Evolutionary conservation across 495 filamentous ascomycete species (phyloP).

Genomic region (Talaromyces wortmannii): DNA sequence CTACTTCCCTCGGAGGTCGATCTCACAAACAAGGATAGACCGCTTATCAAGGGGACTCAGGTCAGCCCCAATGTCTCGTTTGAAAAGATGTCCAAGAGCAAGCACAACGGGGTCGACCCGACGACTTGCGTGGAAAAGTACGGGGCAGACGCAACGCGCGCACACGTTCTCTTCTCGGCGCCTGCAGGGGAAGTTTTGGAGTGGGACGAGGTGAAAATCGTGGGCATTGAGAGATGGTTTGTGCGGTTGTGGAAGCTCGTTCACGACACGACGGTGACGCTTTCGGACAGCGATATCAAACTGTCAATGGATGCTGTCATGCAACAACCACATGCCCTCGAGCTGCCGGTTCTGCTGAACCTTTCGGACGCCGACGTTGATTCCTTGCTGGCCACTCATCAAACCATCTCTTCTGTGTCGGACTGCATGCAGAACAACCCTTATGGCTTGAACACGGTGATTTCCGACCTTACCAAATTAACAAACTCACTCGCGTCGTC

Average conservation of each 20-base stretch:
- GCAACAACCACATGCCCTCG: constrained; percentile 13
- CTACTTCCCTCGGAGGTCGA: constrained; percentile 74
- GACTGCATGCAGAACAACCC: constrained; percentile 57
- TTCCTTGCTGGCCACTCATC: constrained; percentile 57
- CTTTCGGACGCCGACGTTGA: constrained; percentile 44
- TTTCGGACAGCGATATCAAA: background rate
- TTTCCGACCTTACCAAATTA: constrained; percentile 74
- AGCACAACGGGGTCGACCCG: constrained; percentile 89
- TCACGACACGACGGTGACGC: constrained; percentile 10
- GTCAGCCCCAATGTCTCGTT: constrained; percentile 54
- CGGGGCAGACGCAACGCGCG: constrained; percentile 77
- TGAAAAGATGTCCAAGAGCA: constrained; percentile 97
- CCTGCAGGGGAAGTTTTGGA: constrained; percentile 76
- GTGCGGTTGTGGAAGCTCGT: constrained; percentile 56
- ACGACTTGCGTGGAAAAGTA: constrained; percentile 59
- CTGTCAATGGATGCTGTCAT: background rate
- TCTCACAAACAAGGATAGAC: constrained; percentile 45
- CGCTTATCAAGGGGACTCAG: constrained; percentile 53
- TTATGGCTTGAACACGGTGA: constrained; percentile 70
- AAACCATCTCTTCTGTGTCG: constrained; percentile 62
- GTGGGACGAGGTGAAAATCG: constrained; percentile 81
- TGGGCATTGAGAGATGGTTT: constrained; percentile 76
- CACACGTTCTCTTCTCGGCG: constrained; percentile 82
- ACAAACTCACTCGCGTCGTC: constrained; percentile 55
- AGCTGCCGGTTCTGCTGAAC: constrained; percentile 15